Evolutionary conservation across 331 rosid genomes (phyloP), one percentile per base, ranked within the genome.

Genomic region (Telfairia occidentalis): DNA sequence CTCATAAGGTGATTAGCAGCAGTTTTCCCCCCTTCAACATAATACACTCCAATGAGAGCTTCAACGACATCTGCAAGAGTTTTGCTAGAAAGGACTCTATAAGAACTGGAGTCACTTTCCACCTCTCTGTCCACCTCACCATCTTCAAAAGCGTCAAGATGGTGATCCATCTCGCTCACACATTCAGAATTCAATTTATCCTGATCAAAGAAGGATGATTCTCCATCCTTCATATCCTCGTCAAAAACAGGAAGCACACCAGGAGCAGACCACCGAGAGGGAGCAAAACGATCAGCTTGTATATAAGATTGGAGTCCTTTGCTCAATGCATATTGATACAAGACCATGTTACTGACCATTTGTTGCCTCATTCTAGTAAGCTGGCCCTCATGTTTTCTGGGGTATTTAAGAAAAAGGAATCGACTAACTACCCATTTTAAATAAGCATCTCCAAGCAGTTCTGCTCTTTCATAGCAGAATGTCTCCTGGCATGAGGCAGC

Each of bases 401-500:
- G 99, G 78, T 91, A 87, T 80, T 92, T 95, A 29, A 95, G 93
- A 83, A 92, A 95, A 72, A 95, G 96, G 86, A 87, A 95, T 79
- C 97, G 85, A 76, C 99, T 95, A 74, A 92, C 99, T 71, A 95
- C 91, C 99, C 99, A 95, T 82, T 95, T 95, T 71, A 95, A 84
- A 84, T 90, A 95, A 65, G 99, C 99, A 85, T 95, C 99, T 59
- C 99, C 97, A 16, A 95, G 96, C 84, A 95, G 97, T 83, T 92
- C 99, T 2, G 99, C 99, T 86, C 99, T 87, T 84, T 95, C 99
- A 75, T 95, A 92, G 83, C 99, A 95, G 86, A 95, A 95, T 73
- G 97, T 95, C 89, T 95, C 99, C 86, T 95, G 99, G 82, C 99
- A 95, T 75, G 97, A 95, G 77, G 99, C 97, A 70, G 99, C 97